Conservation (phyloP, 805 yeast genomes). For the Vanderwaltozyma tropicalis region DNA sequence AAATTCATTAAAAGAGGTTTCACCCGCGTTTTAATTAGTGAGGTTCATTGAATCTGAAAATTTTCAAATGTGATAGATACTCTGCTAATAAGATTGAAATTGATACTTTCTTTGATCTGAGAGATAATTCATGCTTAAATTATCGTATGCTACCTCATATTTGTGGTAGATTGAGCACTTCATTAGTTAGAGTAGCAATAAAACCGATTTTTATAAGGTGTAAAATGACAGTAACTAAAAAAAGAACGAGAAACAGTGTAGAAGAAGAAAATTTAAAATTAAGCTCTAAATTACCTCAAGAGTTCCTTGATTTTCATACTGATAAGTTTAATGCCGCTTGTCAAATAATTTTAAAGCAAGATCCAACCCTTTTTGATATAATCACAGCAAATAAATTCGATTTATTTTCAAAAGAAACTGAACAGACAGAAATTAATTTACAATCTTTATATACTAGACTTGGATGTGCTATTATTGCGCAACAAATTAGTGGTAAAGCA, state of each 20-base stretch:
- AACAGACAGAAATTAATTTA: slow-evolving; percentile 1
- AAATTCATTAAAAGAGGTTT: no score
- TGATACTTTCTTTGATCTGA: no score
- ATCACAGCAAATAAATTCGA: slow-evolving; percentile 22
- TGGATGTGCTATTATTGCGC: slow-evolving; percentile 47
- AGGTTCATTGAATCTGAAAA: no score
- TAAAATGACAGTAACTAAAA: neutral
- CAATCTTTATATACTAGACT: slow-evolving; percentile 34
- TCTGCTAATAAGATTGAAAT: no score
- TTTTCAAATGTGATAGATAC: no score
- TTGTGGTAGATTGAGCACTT: no score
- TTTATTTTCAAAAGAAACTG: slow-evolving; percentile 14
- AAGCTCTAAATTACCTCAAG: slow-evolving; percentile 12
- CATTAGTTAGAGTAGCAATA: no score
- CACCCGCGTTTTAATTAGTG: no score
- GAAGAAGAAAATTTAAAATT: neutral
- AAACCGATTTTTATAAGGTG: no score
- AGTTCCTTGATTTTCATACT: slow-evolving; percentile 21
- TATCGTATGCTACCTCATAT: no score
- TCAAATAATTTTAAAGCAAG: slow-evolving; percentile 25
- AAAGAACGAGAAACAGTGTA: neutral
- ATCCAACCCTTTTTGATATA: slow-evolving; percentile 29
- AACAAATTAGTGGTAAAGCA: slow-evolving; percentile 74
- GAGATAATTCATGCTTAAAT: no score
- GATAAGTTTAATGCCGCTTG: slow-evolving; percentile 30